Base-by-base conservation (phyloP, 192 early-diverging fungal species). In the Coemansia sp. region DNA sequence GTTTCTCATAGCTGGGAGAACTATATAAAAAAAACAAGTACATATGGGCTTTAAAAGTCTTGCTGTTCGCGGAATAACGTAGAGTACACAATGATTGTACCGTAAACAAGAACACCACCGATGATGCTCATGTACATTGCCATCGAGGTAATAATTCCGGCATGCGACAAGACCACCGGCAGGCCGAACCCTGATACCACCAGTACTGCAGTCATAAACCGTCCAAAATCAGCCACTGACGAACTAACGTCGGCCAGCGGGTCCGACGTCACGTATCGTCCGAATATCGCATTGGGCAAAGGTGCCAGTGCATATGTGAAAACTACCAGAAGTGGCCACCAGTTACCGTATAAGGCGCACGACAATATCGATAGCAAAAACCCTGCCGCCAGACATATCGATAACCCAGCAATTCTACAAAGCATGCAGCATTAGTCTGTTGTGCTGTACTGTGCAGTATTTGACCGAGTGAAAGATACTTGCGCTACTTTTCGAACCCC, bases 261-360 rank as follows among this genome's bases (percentile, higher is more conserved):
- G 52, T 92, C 88, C 33, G 86, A 79, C 11, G 81, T 80, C 23
- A 87, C 82, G 46, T 87, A 84, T 31, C 86, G 79, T 46, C 87
- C 84, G 65, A 86, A 91, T 19, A 98, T 59, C 39, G 84, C 86
- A 66, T 98, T 98, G 0, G 96, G 96, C 31, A 96, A 33, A 10
- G 94, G 94, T 15, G 96, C 94, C 58, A 98, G 50, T 16, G 93
- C 82, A 68, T 92, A 98, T 14, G 89, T 94, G 20, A 94, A 87
- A 7, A 94, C 93, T 68, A 96, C 94, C 37, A 94, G 82, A 37
- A 98, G 78, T 14, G 94, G 92, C 82, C 91, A 90, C 96, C 96
- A 98, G 69, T 93, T 96, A 65, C 91, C 84, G 80, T 89, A 93
- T 55, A 96, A 78, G 28, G 96, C 96, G 62, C 93, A 95, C 12